phyloP scores from a whole-genome alignment of 345 rosid genomes.

The Acer saccharum region DNA sequence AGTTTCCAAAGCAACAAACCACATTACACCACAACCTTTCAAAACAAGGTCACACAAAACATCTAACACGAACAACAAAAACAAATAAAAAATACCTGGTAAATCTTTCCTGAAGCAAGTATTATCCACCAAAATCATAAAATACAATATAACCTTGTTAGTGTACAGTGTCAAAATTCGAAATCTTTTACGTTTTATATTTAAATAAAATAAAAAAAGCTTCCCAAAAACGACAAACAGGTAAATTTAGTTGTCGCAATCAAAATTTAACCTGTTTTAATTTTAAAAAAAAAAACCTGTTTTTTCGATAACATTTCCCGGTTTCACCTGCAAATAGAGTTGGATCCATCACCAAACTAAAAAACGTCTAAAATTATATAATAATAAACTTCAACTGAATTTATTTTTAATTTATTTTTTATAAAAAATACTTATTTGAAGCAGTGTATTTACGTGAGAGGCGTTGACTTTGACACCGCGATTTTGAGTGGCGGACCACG shows the following conservation, averaged over 20 bases:
- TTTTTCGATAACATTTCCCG: slow-evolving; percentile 87
- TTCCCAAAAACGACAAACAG: not conserved
- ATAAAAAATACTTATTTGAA: not conserved
- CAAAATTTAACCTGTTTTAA: not conserved
- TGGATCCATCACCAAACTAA: not conserved
- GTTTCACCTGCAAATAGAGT: slow-evolving; percentile 55
- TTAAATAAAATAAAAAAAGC: no score
- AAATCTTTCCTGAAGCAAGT: slow-evolving; percentile 62
- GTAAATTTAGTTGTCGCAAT: not conserved
- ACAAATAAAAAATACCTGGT: slow-evolving; percentile 48
- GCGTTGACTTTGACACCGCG: slow-evolving; percentile 83
- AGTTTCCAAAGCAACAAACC: not conserved
- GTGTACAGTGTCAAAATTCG: not conserved
- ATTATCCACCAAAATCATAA: slow-evolving; percentile 19
- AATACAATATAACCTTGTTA: slow-evolving; percentile 14
- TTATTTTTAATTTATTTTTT: no score
- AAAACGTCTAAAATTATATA: not conserved
- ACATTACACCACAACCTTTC: slow-evolving; percentile 2
- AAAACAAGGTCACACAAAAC: not conserved
- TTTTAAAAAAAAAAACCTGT: slow-evolving; percentile 43
- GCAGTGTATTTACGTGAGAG: slow-evolving; percentile 45
- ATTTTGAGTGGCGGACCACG: slow-evolving; percentile 60
- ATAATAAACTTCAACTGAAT: no score
- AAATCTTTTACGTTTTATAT: not conserved
- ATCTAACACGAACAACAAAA: not conserved